Evolutionary conservation across 371 early-diverging fungal species (phyloP), one percentile per base, ranked within the genome.

Genomic region (Funneliformis caledonium): DNA sequence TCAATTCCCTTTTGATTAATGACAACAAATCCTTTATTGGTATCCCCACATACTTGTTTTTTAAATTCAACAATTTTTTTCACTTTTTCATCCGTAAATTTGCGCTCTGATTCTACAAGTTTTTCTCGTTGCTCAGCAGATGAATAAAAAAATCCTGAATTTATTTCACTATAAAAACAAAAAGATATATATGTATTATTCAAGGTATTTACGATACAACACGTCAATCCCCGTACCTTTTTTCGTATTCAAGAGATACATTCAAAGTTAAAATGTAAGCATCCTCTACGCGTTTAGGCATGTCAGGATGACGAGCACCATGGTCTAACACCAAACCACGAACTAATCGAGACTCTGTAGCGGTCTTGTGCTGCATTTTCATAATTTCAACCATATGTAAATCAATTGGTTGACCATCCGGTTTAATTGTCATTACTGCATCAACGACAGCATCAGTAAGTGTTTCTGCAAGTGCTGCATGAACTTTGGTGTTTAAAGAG

Each of bases 1-100:
- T 99, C 99, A 82, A 99, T 99, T 78, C 99, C 99, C 92, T 99
- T 99, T 86, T 99, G 99, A 88, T 99, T 99, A 85, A 99, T 93
- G 65, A 99, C 90, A 56, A 99, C 95, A 86, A 99, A 98, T 61
- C 94, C 94, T 88, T 97, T 94, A 64, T 93, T 95, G 16, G 88
- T 85, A 72, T 85, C 85, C 33, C 89, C 91, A 89, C 97, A 97
- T 37, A 98, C 96, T 52, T 87, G 83, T 85, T 98, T 97, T 89
- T 98, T 99, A 85, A 99, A 93, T 65, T 98, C 99, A 16, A 99
- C 95, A 81, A 99, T 91, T 87, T 96, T 96, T 82, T 94, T 93
- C 26, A 99, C 88, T 86, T 95, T 95, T 68, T 96, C 95, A 85
- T 99, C 96, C 47, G 99, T 97, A 84, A 98, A 97, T 82, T 95